Evolutionary conservation across 148 eudicot genomes (phyloP).

Genomic region (Drosera capensis): DNA sequence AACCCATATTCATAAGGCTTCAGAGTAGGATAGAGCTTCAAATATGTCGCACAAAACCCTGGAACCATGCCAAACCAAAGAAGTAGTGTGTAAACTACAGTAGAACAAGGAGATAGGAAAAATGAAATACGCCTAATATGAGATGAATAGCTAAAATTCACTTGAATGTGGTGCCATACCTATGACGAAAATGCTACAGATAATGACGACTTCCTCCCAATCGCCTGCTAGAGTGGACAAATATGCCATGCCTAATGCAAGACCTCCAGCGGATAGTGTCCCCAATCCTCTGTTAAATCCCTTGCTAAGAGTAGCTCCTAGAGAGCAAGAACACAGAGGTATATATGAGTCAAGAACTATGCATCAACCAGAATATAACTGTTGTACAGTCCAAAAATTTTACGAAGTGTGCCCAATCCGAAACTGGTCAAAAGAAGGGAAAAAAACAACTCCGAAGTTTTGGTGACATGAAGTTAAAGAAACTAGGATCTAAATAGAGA

Average conservation of each 20-base stretch:
- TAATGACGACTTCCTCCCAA: conserved; percentile 49
- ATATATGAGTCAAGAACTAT: not conserved
- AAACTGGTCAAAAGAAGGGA: no score
- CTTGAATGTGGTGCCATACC: conserved; percentile 25
- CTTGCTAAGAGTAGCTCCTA: conserved; percentile 79
- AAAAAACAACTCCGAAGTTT: no score
- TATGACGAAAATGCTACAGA: conserved; percentile 43
- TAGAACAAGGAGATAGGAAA: not conserved
- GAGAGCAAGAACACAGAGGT: not conserved
- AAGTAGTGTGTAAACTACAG: conserved; percentile 1
- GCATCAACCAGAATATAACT: no score
- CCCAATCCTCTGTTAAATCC: conserved; percentile 79
- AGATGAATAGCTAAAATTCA: not conserved
- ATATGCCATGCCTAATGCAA: conserved; percentile 53
- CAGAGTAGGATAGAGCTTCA: conserved; percentile 70
- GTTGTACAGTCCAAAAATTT: no score
- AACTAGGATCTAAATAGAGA: no score
- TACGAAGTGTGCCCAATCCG: no score
- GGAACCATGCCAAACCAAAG: conserved; percentile 5
- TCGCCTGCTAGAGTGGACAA: conserved; percentile 50
- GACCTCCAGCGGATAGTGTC: conserved; percentile 68
- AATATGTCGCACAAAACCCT: conserved; percentile 51
- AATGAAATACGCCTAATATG: not conserved
- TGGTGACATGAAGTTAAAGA: no score
- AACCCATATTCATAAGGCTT: conserved; percentile 90